A percentile compares a stretch with the other conserved stretches of the same genome.
phyloP scores from a whole-genome alignment of 257 asterid species.

The Solanum rostratum region DNA sequence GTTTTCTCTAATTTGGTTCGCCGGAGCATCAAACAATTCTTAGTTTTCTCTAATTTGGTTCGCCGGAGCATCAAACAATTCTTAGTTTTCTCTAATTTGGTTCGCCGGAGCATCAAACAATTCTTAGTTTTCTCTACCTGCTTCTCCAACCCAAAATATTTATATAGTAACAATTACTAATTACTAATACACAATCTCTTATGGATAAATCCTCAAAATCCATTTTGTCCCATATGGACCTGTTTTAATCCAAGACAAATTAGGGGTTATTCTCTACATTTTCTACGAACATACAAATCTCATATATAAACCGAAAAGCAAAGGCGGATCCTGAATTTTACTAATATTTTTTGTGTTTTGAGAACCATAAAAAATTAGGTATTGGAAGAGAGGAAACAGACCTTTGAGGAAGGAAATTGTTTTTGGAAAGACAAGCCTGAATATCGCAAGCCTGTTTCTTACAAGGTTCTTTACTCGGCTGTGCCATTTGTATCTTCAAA shows the following conservation, averaged over 20 bases:
- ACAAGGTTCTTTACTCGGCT: slow-evolving; percentile 84
- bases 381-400: background rate
- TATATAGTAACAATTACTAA: background rate
- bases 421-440: slow-evolving; percentile 95
- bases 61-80: background rate
- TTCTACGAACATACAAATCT: background rate
- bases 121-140: no score
- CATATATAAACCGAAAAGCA: background rate
- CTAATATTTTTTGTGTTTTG: no score
- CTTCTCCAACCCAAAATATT: background rate
- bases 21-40: background rate
- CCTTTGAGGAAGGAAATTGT: slow-evolving; percentile 83
- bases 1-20: background rate
- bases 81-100: background rate
- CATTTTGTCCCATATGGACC: background rate
- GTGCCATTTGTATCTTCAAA: slow-evolving; percentile 38
- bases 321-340: no score
- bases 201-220: background rate
- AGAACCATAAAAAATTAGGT: no score
- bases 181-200: background rate
- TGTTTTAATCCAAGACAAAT: background rate
- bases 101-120: background rate
- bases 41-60: background rate
- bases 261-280: background rate
- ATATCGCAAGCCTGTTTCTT: slow-evolving; percentile 92